Evolutionary conservation across 257 asterid species (phyloP), one percentile per base, ranked within the genome.

Genomic region (Paulownia fortunei): DNA sequence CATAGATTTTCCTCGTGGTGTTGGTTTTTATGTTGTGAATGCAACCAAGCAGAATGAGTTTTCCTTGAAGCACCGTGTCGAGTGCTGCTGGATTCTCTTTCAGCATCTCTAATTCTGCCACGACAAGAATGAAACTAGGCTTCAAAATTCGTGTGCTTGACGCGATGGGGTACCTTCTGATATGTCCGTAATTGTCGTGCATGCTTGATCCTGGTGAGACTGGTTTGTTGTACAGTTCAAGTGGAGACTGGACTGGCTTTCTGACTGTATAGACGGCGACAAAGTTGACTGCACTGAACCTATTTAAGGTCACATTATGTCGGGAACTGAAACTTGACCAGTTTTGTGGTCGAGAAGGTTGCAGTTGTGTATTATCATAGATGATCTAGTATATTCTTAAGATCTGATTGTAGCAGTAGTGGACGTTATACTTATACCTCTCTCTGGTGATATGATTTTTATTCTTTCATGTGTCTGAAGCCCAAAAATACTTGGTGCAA

Each of bases 231-330:
- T 21, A 23, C 73, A 23, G 55, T 52, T 36, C 44, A 32, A 18
- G 30, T 42, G 70, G 58, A 3, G 26, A 70, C 5, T 18, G 11
- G 36, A 18, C 61, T 4, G 69, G 62, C 73, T 74, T 59, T 67
- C 24, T 51, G 49, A 54, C 34, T 79, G 79, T 82, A 69, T 30
- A 82, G 79, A 82, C 1, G 42, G 61, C 36, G 61, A 72, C 36
- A 36, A 24, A 18, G 56, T 58, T 47, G 82, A 72, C 68, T 72
- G 36, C 67, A 26, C 37, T 19, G 37, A 36, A 41, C 78, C 30
- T 62, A n/a, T 24, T 30, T 9, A 61, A 66, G 19, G 72, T 30
- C 69, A 52, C 10, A 60, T 59, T 58, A 30, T 59, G 51, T 44
- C 49, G 19, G 27, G 67, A 2, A 54, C 47, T 39, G 61, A 24